Percentiles rank a stretch among this genome's conserved stretches.
phyloP scores from a whole-genome alignment of 1,139 yeast species.

The Yamadazyma aaseri region DNA sequence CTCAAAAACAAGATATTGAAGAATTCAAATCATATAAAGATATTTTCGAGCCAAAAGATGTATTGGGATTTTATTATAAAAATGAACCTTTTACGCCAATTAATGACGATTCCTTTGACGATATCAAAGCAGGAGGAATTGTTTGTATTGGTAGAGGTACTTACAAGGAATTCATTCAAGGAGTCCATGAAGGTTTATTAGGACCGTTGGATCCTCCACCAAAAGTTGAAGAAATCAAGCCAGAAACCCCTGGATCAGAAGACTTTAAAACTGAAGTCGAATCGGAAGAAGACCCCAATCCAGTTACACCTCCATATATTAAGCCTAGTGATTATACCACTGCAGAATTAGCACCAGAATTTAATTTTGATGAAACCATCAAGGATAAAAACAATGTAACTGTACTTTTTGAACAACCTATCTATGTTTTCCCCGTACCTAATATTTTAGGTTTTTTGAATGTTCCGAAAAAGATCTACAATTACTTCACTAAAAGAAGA shows the following conservation, averaged over 20 bases:
- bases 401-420: slow-evolving; percentile 69
- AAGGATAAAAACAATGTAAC: slow-evolving; percentile 46
- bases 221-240: slow-evolving; percentile 17
- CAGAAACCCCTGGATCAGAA: slow-evolving; percentile 45
- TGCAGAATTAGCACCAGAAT: slow-evolving; percentile 62
- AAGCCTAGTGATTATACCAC: slow-evolving; percentile 51
- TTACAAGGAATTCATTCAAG: slow-evolving; percentile 85
- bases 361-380: slow-evolving; percentile 28
- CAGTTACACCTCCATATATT: slow-evolving; percentile 51
- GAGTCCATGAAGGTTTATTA: slow-evolving; percentile 90
- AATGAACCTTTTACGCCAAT: slow-evolving; percentile 34
- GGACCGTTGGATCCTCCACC: slow-evolving; percentile 81
- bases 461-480: slow-evolving; percentile 71
- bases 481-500: slow-evolving; percentile 72
- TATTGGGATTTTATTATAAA: slow-evolving; percentile 56
- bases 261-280: slow-evolving; percentile 25
- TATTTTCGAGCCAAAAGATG: slow-evolving; percentile 51
- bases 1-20: slow-evolving; percentile 20
- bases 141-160: slow-evolving; percentile 95
- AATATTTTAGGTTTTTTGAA: slow-evolving; percentile 75
- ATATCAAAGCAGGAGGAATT: slow-evolving; percentile 69
- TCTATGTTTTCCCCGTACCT: slow-evolving; percentile 70
- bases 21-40: slow-evolving; percentile 29
- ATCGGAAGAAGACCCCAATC: neutral
- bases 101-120: slow-evolving; percentile 31